Conservation (phyloP, 2,329 filamentous ascomycete genomes). For the Bipolaris bicolor region DNA sequence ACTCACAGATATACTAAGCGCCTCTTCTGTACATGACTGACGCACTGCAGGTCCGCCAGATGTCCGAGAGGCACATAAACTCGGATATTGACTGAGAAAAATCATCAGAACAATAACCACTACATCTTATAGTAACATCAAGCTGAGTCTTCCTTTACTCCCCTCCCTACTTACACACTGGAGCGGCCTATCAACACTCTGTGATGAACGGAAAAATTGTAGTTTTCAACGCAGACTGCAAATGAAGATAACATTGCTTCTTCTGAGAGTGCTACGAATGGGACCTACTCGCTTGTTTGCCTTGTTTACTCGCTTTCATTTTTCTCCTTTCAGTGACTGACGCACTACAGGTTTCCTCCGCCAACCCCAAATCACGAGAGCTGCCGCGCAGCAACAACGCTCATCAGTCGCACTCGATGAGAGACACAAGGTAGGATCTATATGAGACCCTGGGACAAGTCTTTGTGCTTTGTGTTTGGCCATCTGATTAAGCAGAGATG, state of each 20-base stretch:
- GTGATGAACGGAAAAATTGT: not conserved
- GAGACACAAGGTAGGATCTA: not conserved
- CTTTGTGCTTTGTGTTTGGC: not conserved
- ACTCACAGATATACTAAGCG: no score
- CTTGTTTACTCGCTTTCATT: not conserved
- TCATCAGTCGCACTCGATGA: not conserved
- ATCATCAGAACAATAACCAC: not conserved
- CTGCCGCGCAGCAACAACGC: not conserved
- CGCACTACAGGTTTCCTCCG: not conserved
- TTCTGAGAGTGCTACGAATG: not conserved
- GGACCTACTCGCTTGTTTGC: not conserved
- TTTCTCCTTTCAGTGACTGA: not conserved
- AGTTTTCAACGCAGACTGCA: not conserved
- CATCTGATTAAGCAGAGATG: not conserved
- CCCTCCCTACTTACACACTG: not conserved
- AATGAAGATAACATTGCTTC: not conserved
- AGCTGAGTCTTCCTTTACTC: not conserved
- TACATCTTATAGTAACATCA: not conserved
- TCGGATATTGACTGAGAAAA: not conserved
- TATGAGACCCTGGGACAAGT: not conserved
- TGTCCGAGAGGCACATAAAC: not conserved
- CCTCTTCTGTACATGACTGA: not conserved
- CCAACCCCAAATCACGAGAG: not conserved
- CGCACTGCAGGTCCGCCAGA: not conserved
- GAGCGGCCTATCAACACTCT: not conserved